Percentiles rank a stretch among this genome's conserved stretches.
These are phyloP conservation scores for Mycosphaerelloides madeirae DNA, from an alignment of 2,329 filamentous ascomycete species.

Conservation along the genomic window DNA sequence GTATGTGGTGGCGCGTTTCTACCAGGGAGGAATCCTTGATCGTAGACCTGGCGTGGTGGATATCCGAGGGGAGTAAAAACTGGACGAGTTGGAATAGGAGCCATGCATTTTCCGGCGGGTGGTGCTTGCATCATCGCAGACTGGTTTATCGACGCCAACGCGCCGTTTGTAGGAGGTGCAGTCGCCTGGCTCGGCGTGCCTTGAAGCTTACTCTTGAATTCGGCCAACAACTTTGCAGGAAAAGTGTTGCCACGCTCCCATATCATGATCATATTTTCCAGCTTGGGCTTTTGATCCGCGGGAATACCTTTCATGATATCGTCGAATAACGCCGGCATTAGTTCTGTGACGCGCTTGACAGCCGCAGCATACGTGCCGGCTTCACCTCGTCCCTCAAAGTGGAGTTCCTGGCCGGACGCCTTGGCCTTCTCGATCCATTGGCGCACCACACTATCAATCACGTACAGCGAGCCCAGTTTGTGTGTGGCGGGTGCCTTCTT, in stretches of 20 bases:
- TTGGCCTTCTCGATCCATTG: conserved; percentile 98
- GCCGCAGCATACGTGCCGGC: conserved; percentile 93
- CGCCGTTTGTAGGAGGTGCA: conserved; percentile 15
- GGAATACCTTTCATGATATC: conserved; percentile 87
- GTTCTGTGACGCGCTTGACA: conserved; percentile 92
- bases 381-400: conserved; percentile 64
- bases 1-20: conserved; percentile 9
- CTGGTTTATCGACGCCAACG: conserved; percentile 8
- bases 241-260: conserved; percentile 97
- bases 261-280: conserved; percentile 91
- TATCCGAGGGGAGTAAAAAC: conserved; percentile 27
- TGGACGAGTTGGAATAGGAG: conserved; percentile 28
- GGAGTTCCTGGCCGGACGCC: conserved; percentile 68
- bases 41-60: conserved; percentile 29
- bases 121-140: conserved; percentile 13
- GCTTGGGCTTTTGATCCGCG: conserved; percentile 96
- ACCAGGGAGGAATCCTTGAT: conserved; percentile 27
- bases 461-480: conserved; percentile 98
- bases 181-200: conserved; percentile 7
- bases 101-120: conserved; percentile 26
- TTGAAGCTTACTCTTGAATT: conserved; percentile 65
- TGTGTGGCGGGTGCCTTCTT: conserved; percentile 91
- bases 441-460: conserved; percentile 99
- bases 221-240: conserved; percentile 69
- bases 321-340: conserved; percentile 90